Conservation (phyloP, 352 stramenopile species). For the Globisporangium takayamanum region DNA sequence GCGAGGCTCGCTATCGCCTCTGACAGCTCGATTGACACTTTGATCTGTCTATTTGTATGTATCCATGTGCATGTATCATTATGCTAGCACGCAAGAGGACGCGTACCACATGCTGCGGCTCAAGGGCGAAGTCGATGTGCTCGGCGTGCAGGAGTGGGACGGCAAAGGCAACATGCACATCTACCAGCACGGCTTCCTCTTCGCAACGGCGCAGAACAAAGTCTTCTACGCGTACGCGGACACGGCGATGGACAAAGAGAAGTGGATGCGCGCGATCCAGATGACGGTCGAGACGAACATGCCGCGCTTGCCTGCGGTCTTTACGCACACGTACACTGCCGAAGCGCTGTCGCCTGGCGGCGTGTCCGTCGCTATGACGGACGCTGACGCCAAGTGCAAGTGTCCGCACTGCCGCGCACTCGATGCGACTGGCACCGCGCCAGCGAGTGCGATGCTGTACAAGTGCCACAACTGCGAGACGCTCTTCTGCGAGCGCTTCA, state of each 20-base stretch:
- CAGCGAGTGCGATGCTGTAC: constrained; percentile 50
- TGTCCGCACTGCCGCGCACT: constrained; percentile 55
- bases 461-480: constrained; percentile 79
- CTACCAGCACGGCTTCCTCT: constrained; percentile 86
- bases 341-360: constrained; percentile 54
- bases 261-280: constrained; percentile 86
- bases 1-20: background rate
- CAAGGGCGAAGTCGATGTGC: constrained; percentile 82
- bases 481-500: constrained; percentile 80
- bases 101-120: constrained; percentile 85
- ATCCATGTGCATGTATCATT: background rate
- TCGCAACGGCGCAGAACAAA: constrained; percentile 84
- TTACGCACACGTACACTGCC: constrained; percentile 35
- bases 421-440: constrained; percentile 22
- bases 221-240: constrained; percentile 87
- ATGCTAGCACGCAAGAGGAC: constrained; percentile 78
- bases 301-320: constrained; percentile 42
- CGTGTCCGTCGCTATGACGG: constrained; percentile 34
- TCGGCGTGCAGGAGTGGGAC: constrained; percentile 89
- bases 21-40: too few species aligned
- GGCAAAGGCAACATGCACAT: constrained; percentile 91
- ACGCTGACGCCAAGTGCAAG: constrained; percentile 59
- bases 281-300: constrained; percentile 81
- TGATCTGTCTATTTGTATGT: background rate
- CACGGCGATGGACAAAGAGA: constrained; percentile 86